These are phyloP conservation scores for Flaveria robusta DNA, from an alignment of 129 eudicot species.

Conservation along the genomic window DNA sequence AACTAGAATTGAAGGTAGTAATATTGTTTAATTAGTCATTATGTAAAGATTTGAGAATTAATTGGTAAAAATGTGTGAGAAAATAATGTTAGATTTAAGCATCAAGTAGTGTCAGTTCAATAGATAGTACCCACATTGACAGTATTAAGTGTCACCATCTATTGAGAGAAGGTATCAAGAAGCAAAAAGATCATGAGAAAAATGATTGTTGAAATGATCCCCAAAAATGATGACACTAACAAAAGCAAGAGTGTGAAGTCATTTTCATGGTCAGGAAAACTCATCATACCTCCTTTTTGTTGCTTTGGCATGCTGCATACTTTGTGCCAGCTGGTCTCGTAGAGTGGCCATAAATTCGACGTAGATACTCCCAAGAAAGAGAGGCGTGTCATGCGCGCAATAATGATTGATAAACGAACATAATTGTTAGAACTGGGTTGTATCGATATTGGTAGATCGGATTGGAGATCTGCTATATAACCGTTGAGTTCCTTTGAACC, in stretches of 20 bases:
- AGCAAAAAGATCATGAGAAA: slow-evolving; percentile 37
- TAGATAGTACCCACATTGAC: slow-evolving; percentile 33
- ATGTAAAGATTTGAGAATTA: background rate
- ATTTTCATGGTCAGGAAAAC: slow-evolving; percentile 36
- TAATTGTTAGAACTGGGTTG: too few relatives aligned
- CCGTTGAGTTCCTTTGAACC: too few relatives aligned
- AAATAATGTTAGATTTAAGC: slow-evolving; percentile 39
- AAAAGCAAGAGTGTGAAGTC: slow-evolving; percentile 29
- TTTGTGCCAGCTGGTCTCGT: background rate
- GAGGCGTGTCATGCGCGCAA: background rate
- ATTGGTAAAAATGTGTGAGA: slow-evolving; percentile 24
- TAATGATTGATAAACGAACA: background rate
- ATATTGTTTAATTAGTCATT: background rate
- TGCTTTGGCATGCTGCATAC: slow-evolving; percentile 35
- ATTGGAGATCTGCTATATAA: too few relatives aligned
- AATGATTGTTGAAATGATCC: slow-evolving; percentile 48
- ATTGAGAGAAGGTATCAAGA: slow-evolving; percentile 25
- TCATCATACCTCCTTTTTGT: slow-evolving; percentile 35
- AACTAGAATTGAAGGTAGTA: background rate
- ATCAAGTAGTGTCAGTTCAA: slow-evolving; percentile 25
- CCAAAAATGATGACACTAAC: slow-evolving; percentile 32
- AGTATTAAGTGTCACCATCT: slow-evolving; percentile 42
- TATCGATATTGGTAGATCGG: too few relatives aligned
- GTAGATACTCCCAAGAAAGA: background rate
- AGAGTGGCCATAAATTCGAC: background rate